Evolutionary conservation across 2,329 filamentous ascomycete genomes (phyloP).

Genomic region (Mycocentrospora acerina): DNA sequence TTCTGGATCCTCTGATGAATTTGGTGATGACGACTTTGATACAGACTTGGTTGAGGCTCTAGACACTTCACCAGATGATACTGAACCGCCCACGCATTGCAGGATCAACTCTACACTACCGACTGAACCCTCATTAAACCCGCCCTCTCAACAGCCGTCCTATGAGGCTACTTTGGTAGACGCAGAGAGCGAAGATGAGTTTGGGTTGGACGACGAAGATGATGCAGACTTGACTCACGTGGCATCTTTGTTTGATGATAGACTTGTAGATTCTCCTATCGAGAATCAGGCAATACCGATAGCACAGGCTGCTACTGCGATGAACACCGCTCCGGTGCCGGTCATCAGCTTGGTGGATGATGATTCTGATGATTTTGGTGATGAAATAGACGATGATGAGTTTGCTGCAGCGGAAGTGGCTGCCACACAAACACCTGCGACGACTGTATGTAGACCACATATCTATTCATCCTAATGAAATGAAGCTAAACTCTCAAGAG

Average conservation of each 20-base stretch:
- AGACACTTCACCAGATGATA: constrained; percentile 18
- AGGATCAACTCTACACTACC: constrained; percentile 9
- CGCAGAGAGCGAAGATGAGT: constrained; percentile 45
- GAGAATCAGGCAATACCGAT: no score
- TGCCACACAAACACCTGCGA: constrained; percentile 66
- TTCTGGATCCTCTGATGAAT: constrained; percentile 37
- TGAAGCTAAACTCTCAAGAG: constrained; percentile 68
- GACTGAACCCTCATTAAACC: constrained; percentile 8
- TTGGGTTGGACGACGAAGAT: constrained; percentile 49
- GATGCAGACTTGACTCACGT: constrained; percentile 61
- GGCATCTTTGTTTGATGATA: constrained; percentile 56
- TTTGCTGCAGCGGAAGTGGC: constrained; percentile 67
- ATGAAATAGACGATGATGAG: constrained; percentile 70
- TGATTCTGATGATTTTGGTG: constrained; percentile 67
- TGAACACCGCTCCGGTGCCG: constrained; percentile 8
- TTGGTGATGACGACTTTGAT: constrained; percentile 39
- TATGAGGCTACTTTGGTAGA: constrained; percentile 1
- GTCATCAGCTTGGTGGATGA: constrained; percentile 40
- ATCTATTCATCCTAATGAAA: constrained; percentile 16
- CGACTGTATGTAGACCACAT: constrained; percentile 54
- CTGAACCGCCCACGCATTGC: constrained; percentile 4
- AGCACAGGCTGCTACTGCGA: constrained; percentile 3
- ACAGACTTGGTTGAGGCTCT: constrained; percentile 37
- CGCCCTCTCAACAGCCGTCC: constrained; percentile 1
- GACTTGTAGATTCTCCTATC: constrained; percentile 26